These are phyloP conservation scores for Suhomyces wounanorum DNA, from an alignment of 1,139 yeast species.

Conservation along the genomic window DNA sequence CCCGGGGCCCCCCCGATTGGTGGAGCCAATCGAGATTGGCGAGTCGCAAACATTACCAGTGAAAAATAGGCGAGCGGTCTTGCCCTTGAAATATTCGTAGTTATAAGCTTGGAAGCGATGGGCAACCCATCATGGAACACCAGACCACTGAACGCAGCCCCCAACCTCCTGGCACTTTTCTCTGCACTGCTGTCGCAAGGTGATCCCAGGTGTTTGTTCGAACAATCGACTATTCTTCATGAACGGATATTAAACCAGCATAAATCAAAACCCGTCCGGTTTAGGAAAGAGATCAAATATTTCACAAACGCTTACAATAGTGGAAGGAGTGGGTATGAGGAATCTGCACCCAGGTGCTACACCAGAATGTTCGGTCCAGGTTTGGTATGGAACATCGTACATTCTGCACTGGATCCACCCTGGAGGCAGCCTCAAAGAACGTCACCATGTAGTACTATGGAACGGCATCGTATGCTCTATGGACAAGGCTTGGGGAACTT, in stretches of 20 bases:
- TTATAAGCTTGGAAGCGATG: neutral
- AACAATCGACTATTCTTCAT: neutral
- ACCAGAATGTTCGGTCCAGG: neutral
- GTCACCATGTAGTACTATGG: neutral
- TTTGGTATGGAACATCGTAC: neutral
- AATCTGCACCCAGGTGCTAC: neutral
- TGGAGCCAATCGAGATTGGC: neutral
- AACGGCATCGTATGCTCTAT: neutral
- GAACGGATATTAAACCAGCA: neutral
- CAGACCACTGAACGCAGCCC: neutral
- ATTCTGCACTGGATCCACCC: neutral
- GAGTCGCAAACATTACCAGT: neutral
- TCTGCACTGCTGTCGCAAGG: neutral
- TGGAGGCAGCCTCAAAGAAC: no score
- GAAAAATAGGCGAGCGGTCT: neutral
- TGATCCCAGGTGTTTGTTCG: neutral
- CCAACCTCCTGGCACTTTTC: neutral
- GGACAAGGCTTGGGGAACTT: neutral
- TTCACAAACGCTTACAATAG: conserved; percentile 5
- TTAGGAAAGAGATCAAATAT: conserved; percentile 3
- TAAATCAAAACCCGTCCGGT: conserved; percentile 1
- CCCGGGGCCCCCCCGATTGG: neutral
- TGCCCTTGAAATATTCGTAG: neutral
- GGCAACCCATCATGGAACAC: neutral
- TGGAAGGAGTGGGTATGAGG: neutral